phyloP scores from a whole-genome alignment of 2,329 filamentous ascomycete genomes.

The Dactylonectria estremocensis region DNA sequence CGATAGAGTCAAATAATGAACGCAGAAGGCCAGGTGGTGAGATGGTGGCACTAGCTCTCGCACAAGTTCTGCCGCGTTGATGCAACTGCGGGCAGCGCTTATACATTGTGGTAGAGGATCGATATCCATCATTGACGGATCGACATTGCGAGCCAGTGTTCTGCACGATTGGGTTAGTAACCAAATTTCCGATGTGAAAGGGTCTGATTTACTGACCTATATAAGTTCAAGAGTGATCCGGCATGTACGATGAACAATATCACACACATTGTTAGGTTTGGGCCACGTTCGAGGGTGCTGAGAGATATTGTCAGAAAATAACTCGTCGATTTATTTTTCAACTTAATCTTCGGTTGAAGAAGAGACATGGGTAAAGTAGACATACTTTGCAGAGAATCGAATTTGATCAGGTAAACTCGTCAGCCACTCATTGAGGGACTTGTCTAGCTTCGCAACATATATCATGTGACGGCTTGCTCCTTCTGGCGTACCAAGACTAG shows the following conservation, averaged over 20 bases:
- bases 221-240: constrained; percentile 47
- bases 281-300: constrained; percentile 18
- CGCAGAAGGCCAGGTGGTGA: constrained; percentile 47
- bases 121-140: background rate
- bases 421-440: constrained; percentile 21
- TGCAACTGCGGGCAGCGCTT: constrained; percentile 46
- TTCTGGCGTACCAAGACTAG: constrained; percentile 19
- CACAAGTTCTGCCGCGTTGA: constrained; percentile 46
- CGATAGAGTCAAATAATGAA: constrained; percentile 47
- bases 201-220: constrained; percentile 22
- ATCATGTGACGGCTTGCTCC: constrained; percentile 5
- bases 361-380: background rate
- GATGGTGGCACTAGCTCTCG: constrained; percentile 44
- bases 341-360: background rate
- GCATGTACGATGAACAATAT: constrained; percentile 50
- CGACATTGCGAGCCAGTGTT: background rate
- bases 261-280: constrained; percentile 48
- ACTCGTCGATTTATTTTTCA: background rate
- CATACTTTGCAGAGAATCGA: constrained; percentile 43
- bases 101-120: constrained; percentile 43
- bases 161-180: background rate
- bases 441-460: constrained; percentile 9
- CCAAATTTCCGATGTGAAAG: too few relatives aligned
- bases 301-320: background rate
- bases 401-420: constrained; percentile 40